phyloP scores from a whole-genome alignment of 2,329 filamentous ascomycete species.

The Pseudogymnoascus sp. region DNA sequence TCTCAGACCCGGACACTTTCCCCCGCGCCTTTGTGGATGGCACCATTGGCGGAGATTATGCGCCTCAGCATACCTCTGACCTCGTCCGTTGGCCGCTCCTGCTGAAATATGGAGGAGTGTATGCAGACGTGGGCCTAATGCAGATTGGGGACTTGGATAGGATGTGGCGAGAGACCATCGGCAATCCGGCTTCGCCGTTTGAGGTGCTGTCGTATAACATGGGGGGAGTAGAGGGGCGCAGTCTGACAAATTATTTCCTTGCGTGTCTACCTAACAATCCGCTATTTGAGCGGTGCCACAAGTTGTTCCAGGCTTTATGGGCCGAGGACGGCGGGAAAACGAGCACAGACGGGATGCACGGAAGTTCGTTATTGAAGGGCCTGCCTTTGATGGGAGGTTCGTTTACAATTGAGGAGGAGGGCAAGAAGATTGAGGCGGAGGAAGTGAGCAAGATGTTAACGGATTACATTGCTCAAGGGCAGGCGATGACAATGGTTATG shows the following conservation, averaged over 20 bases:
- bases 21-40: slow-evolving; percentile 44
- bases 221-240: slow-evolving; percentile 30
- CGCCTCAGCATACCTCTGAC: slow-evolving; percentile 48
- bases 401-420: slow-evolving; percentile 26
- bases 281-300: slow-evolving; percentile 42
- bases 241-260: slow-evolving; percentile 45
- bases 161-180: slow-evolving; percentile 44
- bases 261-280: slow-evolving; percentile 34
- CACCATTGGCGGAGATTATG: slow-evolving; percentile 42
- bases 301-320: slow-evolving; percentile 46
- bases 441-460: slow-evolving; percentile 38
- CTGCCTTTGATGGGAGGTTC: slow-evolving; percentile 31
- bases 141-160: slow-evolving; percentile 49
- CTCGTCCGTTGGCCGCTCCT: slow-evolving; percentile 50
- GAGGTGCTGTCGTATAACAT: slow-evolving; percentile 42
- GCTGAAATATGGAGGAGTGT: slow-evolving; percentile 50
- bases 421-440: slow-evolving; percentile 31
- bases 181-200: slow-evolving; percentile 37
- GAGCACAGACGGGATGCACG: slow-evolving; percentile 44
- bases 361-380: slow-evolving; percentile 39
- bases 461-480: slow-evolving; percentile 52
- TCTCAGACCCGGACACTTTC: slow-evolving; percentile 36
- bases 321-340: slow-evolving; percentile 36
- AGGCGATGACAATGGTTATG: slow-evolving; percentile 44
- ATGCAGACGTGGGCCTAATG: slow-evolving; percentile 49